Evolutionary conservation across 805 yeast species (phyloP).

Genomic region (Candida ovalis): DNA sequence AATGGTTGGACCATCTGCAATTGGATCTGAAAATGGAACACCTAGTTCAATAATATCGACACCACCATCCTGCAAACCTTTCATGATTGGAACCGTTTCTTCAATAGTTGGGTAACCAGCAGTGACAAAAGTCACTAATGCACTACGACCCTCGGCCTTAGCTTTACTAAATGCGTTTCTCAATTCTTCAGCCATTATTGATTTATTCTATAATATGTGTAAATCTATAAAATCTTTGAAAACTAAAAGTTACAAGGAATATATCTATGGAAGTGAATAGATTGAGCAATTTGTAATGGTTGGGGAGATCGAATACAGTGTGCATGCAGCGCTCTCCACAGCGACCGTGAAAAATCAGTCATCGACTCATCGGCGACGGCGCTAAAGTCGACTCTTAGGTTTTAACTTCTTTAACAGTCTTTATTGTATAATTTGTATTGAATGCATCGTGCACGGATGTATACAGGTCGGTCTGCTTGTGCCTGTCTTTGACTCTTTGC

Average conservation of each 20-base stretch:
- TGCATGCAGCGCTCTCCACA: too few relatives aligned
- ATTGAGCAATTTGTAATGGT: too few relatives aligned
- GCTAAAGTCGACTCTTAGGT: too few relatives aligned
- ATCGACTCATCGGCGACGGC: background rate
- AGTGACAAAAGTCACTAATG: slow-evolving; percentile 87
- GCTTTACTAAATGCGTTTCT: slow-evolving; percentile 34
- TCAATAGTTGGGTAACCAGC: slow-evolving; percentile 90
- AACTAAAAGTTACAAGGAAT: too few relatives aligned
- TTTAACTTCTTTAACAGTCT: background rate
- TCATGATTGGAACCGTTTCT: slow-evolving; percentile 81
- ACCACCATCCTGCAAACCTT: slow-evolving; percentile 92
- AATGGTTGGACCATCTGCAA: slow-evolving; percentile 98
- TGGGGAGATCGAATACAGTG: too few relatives aligned
- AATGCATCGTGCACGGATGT: too few relatives aligned
- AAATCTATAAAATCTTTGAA: too few relatives aligned
- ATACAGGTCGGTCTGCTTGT: too few relatives aligned
- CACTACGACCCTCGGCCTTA: slow-evolving; percentile 56
- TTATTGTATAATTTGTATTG: too few relatives aligned
- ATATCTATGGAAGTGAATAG: background rate
- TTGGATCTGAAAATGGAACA: slow-evolving; percentile 95
- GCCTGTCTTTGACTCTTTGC: too few relatives aligned
- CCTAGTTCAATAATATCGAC: slow-evolving; percentile 94
- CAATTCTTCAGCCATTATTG: slow-evolving; percentile 29
- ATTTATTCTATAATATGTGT: background rate
- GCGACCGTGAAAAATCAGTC: background rate